Percentiles rank a stretch among this genome's conserved stretches.
phyloP scores from a whole-genome alignment of 495 filamentous ascomycete species.

The Neurospora pannonica region DNA sequence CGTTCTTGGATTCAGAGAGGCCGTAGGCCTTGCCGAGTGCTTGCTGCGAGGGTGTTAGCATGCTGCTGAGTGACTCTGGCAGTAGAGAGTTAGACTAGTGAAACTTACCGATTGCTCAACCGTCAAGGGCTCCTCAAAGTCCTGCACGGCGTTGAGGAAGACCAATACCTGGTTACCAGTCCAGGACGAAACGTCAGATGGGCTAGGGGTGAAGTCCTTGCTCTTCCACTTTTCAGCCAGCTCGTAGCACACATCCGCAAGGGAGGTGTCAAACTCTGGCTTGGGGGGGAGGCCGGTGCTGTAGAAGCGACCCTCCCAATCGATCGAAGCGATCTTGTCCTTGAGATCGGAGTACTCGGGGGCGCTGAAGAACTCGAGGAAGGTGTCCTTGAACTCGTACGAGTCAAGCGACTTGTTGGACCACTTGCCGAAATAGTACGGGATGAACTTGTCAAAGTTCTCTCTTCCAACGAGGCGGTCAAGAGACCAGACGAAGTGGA shows the following conservation, averaged over 20 bases:
- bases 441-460: constrained; percentile 89
- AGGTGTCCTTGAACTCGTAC: constrained; percentile 81
- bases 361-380: constrained; percentile 69
- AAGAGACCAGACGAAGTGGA: constrained; percentile 61
- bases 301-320: constrained; percentile 88
- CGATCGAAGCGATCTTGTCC: constrained; percentile 54
- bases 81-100: not conserved
- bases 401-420: constrained; percentile 76
- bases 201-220: constrained; percentile 52
- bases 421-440: constrained; percentile 83
- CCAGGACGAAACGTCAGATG: constrained; percentile 60
- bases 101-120: constrained; percentile 42
- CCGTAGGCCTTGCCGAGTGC: constrained; percentile 65
- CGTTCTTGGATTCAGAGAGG: constrained; percentile 60
- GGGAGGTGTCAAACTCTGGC: constrained; percentile 78
- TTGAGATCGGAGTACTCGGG: constrained; percentile 55
- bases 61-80: not conserved
- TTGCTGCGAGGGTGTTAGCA: constrained; percentile 26
- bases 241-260: constrained; percentile 76
- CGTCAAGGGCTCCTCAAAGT: constrained; percentile 51
- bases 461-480: constrained; percentile 77
- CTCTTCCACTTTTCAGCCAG: constrained; percentile 72
- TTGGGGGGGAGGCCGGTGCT: constrained; percentile 78
- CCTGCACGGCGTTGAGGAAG: constrained; percentile 70
- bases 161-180: constrained; percentile 82